Evolutionary conservation across 768 basidiomycete genomes (phyloP).

Genomic region (Amanita rubescens): DNA sequence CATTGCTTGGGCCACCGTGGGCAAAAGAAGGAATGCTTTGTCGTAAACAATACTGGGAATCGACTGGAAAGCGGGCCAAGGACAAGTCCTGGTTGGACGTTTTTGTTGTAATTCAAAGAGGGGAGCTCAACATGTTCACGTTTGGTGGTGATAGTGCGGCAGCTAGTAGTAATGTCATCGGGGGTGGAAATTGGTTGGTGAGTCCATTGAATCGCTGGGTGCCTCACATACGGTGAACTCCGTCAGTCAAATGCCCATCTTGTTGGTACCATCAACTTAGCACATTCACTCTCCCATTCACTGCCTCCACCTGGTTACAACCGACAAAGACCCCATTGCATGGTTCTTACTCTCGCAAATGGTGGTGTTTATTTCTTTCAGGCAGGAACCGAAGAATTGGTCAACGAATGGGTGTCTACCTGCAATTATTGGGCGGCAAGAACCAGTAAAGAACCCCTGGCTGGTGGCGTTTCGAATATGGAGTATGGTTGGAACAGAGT

Average conservation of each 20-base stretch:
- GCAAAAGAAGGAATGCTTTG: slow-evolving; percentile 97
- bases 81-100: slow-evolving; percentile 91
- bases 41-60: slow-evolving; percentile 93
- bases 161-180: slow-evolving; percentile 54
- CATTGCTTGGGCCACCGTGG: slow-evolving; percentile 94
- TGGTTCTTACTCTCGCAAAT: slow-evolving; percentile 83
- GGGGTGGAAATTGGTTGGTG: slow-evolving; percentile 98
- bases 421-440: slow-evolving; percentile 99
- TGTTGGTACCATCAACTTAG: slow-evolving; percentile 76
- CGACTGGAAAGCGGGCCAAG: slow-evolving; percentile 72
- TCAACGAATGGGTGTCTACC: slow-evolving; percentile 96
- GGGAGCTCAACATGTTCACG: slow-evolving; percentile 91
- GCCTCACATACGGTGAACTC: slow-evolving; percentile 5
- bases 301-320: slow-evolving; percentile 92
- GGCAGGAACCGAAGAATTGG: slow-evolving; percentile 97
- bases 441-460: slow-evolving; percentile 88
- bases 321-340: slow-evolving; percentile 85
- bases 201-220: slow-evolving; percentile 25
- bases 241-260: slow-evolving; percentile 76
- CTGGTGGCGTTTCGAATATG: slow-evolving; percentile 98
- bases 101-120: slow-evolving; percentile 93
- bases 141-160: slow-evolving; percentile 76
- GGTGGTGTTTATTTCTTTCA: slow-evolving; percentile 98
- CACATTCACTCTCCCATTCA: slow-evolving; percentile 83
- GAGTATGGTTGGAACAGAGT: slow-evolving; percentile 97